These are phyloP conservation scores for Saturnispora sekii DNA, from an alignment of 805 yeast species.

Conservation along the genomic window DNA sequence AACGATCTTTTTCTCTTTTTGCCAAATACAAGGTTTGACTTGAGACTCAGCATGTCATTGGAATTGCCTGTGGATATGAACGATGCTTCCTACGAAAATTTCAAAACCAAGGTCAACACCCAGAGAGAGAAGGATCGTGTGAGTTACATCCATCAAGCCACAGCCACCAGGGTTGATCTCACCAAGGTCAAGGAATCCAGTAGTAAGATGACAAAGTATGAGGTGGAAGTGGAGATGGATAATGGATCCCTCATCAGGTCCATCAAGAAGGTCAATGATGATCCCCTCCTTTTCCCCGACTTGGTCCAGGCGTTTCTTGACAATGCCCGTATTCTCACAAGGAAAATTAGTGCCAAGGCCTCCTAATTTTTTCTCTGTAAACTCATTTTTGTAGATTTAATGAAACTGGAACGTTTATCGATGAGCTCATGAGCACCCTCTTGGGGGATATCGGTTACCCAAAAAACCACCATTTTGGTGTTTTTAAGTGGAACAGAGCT, in stretches of 20 bases:
- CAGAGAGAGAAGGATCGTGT: conserved; percentile 65
- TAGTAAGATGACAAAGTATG: conserved; percentile 22
- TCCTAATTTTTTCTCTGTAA: neutral
- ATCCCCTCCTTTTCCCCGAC: conserved; percentile 35
- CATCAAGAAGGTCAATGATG: conserved; percentile 25
- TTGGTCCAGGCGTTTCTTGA: conserved; percentile 37
- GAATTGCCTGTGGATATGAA: conserved; percentile 63
- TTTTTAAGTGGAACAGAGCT: neutral
- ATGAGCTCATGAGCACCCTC: neutral
- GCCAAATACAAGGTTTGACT: conserved; percentile 71
- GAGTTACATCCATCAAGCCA: conserved; percentile 63
- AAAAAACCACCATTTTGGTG: neutral
- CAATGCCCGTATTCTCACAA: conserved; percentile 30
- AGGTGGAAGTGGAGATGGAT: conserved; percentile 28
- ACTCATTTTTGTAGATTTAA: no score
- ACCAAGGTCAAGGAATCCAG: conserved; percentile 42
- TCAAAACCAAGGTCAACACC: conserved; percentile 36
- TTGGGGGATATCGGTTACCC: neutral
- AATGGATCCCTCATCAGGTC: conserved; percentile 24
- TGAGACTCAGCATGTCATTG: conserved; percentile 62
- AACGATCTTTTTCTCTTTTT: conserved; percentile 61
- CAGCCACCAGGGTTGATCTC: conserved; percentile 63
- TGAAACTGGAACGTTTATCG: neutral
- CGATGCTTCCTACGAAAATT: conserved; percentile 43
- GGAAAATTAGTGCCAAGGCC: conserved; percentile 24